Conservation (phyloP, 192 early-diverging fungal genomes). For the Gonapodya sp. region DNA sequence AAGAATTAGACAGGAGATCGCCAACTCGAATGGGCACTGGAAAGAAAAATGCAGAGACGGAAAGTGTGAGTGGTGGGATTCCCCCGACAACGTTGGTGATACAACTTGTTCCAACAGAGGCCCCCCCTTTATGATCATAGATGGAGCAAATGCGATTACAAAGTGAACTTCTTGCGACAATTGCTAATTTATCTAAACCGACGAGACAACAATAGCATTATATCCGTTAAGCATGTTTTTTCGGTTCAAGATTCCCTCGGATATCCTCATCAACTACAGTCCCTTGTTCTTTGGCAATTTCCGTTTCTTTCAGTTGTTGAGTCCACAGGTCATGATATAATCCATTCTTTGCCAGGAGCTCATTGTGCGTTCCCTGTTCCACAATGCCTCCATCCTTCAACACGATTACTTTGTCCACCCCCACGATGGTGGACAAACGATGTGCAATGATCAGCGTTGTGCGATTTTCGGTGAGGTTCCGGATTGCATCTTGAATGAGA, state of each 20-base stretch:
- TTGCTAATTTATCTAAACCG: no score
- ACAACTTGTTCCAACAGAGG: no score
- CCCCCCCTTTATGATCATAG: no score
- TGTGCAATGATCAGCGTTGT: slow-evolving; percentile 77
- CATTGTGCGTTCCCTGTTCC: neutral
- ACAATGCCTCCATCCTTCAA: neutral
- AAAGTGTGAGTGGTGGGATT: no score
- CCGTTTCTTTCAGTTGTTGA: slow-evolving; percentile 2
- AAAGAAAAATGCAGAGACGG: no score
- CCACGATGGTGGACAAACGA: slow-evolving; percentile 13
- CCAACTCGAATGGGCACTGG: no score
- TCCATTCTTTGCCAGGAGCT: slow-evolving; percentile 10
- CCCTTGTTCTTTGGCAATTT: neutral
- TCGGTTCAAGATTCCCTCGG: neutral
- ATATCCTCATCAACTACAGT: no score
- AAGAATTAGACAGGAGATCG: no score
- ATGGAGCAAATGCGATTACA: no score
- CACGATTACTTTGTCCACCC: slow-evolving; percentile 8
- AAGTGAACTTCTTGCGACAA: no score
- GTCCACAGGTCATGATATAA: slow-evolving; percentile 9
- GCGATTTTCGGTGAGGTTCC: slow-evolving; percentile 62
- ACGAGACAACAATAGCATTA: no score
- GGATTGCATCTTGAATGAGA: slow-evolving; percentile 75
- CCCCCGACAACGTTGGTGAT: no score
- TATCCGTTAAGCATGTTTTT: neutral